Base-by-base conservation (phyloP, 2,329 filamentous ascomycete genomes). In the Ciborinia camelliae region DNA sequence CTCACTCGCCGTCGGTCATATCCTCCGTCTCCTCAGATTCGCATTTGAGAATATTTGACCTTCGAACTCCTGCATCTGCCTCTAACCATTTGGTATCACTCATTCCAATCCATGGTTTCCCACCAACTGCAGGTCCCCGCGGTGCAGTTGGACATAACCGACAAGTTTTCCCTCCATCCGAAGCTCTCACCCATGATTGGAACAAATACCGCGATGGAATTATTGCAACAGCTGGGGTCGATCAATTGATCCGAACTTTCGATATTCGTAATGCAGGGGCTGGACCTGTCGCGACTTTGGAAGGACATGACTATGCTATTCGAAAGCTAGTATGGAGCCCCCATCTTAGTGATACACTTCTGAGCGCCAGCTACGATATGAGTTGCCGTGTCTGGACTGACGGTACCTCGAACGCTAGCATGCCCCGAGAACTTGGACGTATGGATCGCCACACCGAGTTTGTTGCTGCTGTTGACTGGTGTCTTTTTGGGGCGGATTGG, bases 401-500 rank as follows among this genome's bases (percentile, higher is more conserved):
- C 75, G 90, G 86, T 69, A 76, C 66, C 37, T 37, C 37, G 12
- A 39, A 30, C 26, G 28, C 43, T 14, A 78, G 79, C 6, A 79
- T 81, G 68, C 53, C 62, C 32, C 55, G 76, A 8, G 64, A 74
- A 59, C 50, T 86, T 48, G 91, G 90, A 1, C 80, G 83, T 30
- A 97, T 99, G 93, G 92, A 91, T 65, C 80, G 87, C 23, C 95
- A 99, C 76, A 97, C 94, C 0, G 95, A 99, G 79, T 99, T 99
- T 73, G 92, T 90, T 12, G 97, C 92, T 4, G 95, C 95, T 9
- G 90, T 98, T 0, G 95, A 99, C 76, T 99, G 96, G 95, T 99
- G 95, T 78, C 78, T 99, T 52, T 99, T 99, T 77, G 95, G 95
- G 5, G 93, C 96, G 69, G 95, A 95, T 6, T 99, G 95, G 95